Evolutionary conservation across 768 basidiomycete genomes (phyloP).

Genomic region (Obba rivulosa): DNA sequence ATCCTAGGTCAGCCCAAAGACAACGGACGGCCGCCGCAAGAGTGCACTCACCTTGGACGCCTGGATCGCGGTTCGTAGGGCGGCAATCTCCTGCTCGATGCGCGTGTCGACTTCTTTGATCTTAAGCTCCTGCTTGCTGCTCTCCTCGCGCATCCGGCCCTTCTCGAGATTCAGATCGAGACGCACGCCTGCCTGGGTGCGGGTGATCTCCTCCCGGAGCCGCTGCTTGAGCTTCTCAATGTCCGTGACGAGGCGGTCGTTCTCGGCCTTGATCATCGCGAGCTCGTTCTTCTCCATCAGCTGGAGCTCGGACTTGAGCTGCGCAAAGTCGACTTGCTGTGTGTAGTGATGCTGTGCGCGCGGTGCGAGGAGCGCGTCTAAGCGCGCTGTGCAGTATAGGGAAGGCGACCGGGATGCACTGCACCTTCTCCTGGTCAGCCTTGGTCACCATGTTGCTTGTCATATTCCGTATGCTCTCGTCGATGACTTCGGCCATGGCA

Average conservation of each 20-base stretch:
- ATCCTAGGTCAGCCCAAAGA: not conserved
- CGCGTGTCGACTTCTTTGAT: constrained; percentile 96
- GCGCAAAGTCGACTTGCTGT: constrained; percentile 95
- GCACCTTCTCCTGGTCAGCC: constrained; percentile 92
- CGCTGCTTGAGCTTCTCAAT: constrained; percentile 94
- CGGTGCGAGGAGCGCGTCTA: not conserved
- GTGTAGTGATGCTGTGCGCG: constrained; percentile 75
- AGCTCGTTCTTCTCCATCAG: constrained; percentile 96
- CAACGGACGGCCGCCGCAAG: not conserved
- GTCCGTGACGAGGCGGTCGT: constrained; percentile 86
- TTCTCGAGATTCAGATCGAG: constrained; percentile 96
- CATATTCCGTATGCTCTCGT: constrained; percentile 96
- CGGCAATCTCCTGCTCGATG: constrained; percentile 95
- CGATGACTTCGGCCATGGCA: constrained; percentile 94
- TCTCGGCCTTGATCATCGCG: constrained; percentile 92
- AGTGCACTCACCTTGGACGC: constrained; percentile 64
- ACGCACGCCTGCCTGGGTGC: constrained; percentile 89
- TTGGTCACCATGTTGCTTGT: constrained; percentile 94
- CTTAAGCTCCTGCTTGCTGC: constrained; percentile 86
- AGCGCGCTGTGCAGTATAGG: not conserved
- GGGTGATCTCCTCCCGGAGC: constrained; percentile 84
- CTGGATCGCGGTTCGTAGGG: constrained; percentile 76
- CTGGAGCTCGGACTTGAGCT: constrained; percentile 93
- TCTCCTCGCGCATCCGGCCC: constrained; percentile 91
- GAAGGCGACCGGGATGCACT: not conserved